Evolutionary conservation across 208 protist genomes (phyloP).

Genomic region (Eutreptiella sp.): DNA sequence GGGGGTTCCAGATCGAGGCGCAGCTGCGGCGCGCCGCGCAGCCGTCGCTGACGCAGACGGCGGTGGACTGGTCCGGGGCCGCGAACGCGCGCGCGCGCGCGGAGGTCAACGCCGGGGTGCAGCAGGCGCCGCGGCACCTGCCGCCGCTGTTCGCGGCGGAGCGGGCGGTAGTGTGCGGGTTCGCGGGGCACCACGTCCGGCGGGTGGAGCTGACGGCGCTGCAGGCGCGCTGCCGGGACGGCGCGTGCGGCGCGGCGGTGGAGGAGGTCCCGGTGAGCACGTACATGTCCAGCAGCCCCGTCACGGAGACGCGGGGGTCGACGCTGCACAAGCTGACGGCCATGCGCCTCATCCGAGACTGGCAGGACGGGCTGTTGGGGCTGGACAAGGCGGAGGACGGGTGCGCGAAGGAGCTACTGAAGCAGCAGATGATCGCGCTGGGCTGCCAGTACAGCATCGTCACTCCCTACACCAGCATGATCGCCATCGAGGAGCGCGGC

Average conservation of each 20-base stretch:
- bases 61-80: conserved; percentile 11
- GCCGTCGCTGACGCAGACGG: background rate
- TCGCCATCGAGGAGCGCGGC: conserved; percentile 29
- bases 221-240: background rate
- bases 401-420: conserved; percentile 4
- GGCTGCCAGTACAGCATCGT: conserved; percentile 26
- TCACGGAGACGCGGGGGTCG: conserved; percentile 10
- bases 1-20: background rate
- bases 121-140: conserved; percentile 5
- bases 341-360: conserved; percentile 22
- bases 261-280: background rate
- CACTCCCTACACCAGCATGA: conserved; percentile 33
- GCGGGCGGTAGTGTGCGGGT: conserved; percentile 16
- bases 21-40: conserved; percentile 4
- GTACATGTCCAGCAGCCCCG: background rate
- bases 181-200: background rate
- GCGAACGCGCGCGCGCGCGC: background rate
- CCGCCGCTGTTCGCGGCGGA: conserved; percentile 1
- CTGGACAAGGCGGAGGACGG: conserved; percentile 1
- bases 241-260: background rate
- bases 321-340: conserved; percentile 22
- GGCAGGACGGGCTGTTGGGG: conserved; percentile 17
- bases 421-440: conserved; percentile 23
- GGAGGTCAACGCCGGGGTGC: background rate
- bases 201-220: background rate